Evolutionary conservation across 2,329 filamentous ascomycete genomes (phyloP).

Genomic region (Aureobasidium uvarum): DNA sequence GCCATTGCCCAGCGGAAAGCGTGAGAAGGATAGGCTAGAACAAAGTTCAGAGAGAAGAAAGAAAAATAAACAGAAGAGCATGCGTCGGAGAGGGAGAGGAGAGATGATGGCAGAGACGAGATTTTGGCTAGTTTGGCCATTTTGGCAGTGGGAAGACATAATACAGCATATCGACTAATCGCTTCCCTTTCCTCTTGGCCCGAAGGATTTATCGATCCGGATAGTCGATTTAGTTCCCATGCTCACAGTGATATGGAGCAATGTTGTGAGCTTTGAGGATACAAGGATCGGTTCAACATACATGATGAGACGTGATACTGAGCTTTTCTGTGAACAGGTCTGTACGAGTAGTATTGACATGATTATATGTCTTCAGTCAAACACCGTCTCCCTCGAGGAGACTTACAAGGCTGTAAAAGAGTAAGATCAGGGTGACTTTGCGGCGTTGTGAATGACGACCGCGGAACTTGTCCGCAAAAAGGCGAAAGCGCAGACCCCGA

Average conservation of each 20-base stretch:
- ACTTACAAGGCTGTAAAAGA: not conserved
- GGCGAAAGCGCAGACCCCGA: not conserved
- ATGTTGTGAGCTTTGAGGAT: not conserved
- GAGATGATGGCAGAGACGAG: slow-evolving; percentile 24
- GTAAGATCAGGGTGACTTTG: not conserved
- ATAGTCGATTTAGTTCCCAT: no score
- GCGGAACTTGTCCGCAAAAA: slow-evolving; percentile 6
- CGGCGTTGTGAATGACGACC: not conserved
- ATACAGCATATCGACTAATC: slow-evolving; percentile 3
- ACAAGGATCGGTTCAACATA: no score
- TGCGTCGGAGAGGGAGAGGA: slow-evolving; percentile 26
- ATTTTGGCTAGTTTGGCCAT: not conserved
- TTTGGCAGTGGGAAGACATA: not conserved
- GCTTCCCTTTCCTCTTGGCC: not conserved
- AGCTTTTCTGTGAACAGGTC: no score
- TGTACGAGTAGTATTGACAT: no score
- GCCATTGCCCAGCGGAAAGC: not conserved
- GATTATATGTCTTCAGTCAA: no score
- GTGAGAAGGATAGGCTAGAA: not conserved
- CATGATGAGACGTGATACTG: no score
- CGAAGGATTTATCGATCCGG: not conserved
- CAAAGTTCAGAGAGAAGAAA: not conserved
- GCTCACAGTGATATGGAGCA: not conserved
- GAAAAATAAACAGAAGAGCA: not conserved
- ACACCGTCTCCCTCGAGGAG: no score